These are phyloP conservation scores for Streptanthus diversifolius DNA, from an alignment of 345 rosid genomes.

Conservation along the genomic window DNA sequence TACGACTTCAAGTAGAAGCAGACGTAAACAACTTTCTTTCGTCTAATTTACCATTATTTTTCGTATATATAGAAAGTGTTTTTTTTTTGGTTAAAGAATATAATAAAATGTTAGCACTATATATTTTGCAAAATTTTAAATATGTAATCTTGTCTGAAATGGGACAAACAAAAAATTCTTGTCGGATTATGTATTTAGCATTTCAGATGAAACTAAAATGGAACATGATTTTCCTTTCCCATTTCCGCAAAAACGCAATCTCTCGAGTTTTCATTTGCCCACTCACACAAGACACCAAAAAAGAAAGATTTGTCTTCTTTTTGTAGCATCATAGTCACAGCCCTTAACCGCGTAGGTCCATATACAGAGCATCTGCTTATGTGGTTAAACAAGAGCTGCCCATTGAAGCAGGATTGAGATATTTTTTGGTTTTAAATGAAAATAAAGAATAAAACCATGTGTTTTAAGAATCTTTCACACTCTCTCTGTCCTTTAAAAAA, in stretches of 20 bases:
- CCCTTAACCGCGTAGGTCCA: constrained; percentile 30
- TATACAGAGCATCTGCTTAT: constrained; percentile 32
- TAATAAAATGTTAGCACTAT: neutral
- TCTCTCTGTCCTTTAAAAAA: constrained; percentile 12
- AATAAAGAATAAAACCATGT: constrained; percentile 32
- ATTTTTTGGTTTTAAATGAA: constrained; percentile 8
- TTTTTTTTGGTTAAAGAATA: neutral
- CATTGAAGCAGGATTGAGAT: constrained; percentile 2
- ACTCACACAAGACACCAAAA: constrained; percentile 10
- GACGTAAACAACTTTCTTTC: neutral
- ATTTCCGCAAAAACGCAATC: neutral
- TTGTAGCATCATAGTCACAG: constrained; percentile 26
- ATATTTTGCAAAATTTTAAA: neutral
- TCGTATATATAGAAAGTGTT: neutral
- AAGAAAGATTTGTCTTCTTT: constrained; percentile 9
- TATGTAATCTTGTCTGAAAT: neutral
- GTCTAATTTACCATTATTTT: neutral
- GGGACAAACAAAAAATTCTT: neutral
- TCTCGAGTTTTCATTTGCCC: neutral
- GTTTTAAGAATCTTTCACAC: constrained; percentile 33
- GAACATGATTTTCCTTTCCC: neutral
- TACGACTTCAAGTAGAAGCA: no score
- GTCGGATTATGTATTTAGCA: neutral
- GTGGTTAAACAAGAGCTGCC: constrained; percentile 33
- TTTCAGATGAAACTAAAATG: neutral